A percentile compares a stretch with the other conserved stretches of the same genome.
Evolutionary conservation across 495 filamentous ascomycete species (phyloP).

Genomic region (Penicillium maclennaniae): DNA sequence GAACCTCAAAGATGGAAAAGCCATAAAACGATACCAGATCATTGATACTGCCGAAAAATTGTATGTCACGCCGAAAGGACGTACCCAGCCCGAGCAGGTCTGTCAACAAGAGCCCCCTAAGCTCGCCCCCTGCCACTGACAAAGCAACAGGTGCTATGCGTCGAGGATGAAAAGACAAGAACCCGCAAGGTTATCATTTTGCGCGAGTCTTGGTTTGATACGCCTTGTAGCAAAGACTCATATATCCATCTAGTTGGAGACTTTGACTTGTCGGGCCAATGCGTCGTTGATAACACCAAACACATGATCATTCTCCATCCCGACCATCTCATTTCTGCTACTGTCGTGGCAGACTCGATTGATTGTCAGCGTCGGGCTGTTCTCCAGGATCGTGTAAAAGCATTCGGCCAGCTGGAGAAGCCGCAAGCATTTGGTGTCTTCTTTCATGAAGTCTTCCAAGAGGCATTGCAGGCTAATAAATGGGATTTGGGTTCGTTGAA

Average conservation of each 20-base stretch:
- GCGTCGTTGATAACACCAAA: constrained; percentile 69
- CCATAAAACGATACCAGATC: constrained; percentile 79
- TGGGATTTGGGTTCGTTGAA: constrained; percentile 70
- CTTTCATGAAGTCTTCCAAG: constrained; percentile 91
- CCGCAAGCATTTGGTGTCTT: constrained; percentile 85
- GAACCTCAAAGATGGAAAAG: constrained; percentile 54
- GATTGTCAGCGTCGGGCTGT: constrained; percentile 84
- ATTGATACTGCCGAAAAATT: constrained; percentile 63
- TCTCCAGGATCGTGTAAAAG: constrained; percentile 89
- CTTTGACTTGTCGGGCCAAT: constrained; percentile 61
- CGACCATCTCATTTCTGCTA: constrained; percentile 91
- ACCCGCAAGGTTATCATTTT: constrained; percentile 65
- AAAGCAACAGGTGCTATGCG: constrained; percentile 60
- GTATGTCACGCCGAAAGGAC: constrained; percentile 60
- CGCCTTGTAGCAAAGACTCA: constrained; percentile 64
- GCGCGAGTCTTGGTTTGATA: constrained; percentile 81
- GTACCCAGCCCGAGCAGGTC: constrained; percentile 68
- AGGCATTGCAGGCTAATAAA: constrained; percentile 75
- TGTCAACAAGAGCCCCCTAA: constrained; percentile 2
- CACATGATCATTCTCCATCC: constrained; percentile 92
- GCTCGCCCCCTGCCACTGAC: constrained; percentile 22
- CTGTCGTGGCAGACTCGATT: constrained; percentile 90
- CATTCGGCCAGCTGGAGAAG: constrained; percentile 68
- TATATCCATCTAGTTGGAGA: constrained; percentile 83
- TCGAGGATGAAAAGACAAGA: constrained; percentile 69